Base-by-base conservation (phyloP, 495 filamentous ascomycete genomes). In the Podospora didyma region DNA sequence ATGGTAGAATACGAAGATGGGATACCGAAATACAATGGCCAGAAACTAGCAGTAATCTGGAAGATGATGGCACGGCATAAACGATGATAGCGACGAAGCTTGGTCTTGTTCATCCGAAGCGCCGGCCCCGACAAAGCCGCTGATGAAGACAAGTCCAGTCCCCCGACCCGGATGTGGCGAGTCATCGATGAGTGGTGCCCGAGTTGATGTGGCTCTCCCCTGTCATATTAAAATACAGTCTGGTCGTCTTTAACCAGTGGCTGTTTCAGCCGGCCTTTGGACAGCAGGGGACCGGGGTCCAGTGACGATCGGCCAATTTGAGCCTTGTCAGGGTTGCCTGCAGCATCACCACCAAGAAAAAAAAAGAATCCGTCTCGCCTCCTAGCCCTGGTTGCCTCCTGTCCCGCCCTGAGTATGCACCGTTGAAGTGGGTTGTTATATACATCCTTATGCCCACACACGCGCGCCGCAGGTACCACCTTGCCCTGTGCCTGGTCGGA, bases 241-340 rank as follows among this genome's bases (percentile, higher is more conserved):
- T 63, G 62, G 59, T 46, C 42, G 56, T 17, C 60, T 62, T 57
- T 60, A 58, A 34, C 62, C 57, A 69, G 59, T 67, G 62, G 46
- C 62, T 59, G 67, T 69, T 69, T 69, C 67, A 69, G 56, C 62
- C 59, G 50, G 52, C 52, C 62, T 56, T 24, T 39, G 52, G 9
- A 9, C 3, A 31, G 26, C 26, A 31, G 26, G 50, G 61, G 60
- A 56, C 56, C 60, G 59, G 60, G 67, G 62, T 56, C n/a, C 35
- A 46, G 44, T 50, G 55, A 54, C 58, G 56, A 69, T 65, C 56
- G 53, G 60, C 60, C 60, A 63, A 67, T 69, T 69, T 65, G 64
- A 59, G 61, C 60, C 51, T 46, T 59, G 53, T 41, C 44, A 52
- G 60, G 56, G 61, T 39, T 46, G 49, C 42, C 51, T 26, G 51